Evolutionary conservation across 768 basidiomycete genomes (phyloP).

Genomic region (Mycena latifolia): DNA sequence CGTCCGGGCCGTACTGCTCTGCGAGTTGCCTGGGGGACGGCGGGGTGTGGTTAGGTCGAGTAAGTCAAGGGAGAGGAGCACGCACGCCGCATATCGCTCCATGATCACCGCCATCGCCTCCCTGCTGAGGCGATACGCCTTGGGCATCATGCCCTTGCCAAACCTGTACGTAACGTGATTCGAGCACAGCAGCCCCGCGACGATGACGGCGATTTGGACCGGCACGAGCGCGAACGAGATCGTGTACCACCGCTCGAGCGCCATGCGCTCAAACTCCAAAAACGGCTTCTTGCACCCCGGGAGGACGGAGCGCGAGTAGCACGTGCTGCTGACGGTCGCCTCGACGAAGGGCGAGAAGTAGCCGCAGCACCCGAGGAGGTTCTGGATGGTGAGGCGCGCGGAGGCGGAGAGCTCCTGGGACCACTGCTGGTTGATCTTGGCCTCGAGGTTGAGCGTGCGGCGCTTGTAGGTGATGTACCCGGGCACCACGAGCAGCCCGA

Average conservation of each 20-base stretch:
- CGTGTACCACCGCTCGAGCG: slow-evolving; percentile 75
- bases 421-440: slow-evolving; percentile 83
- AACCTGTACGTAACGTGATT: slow-evolving; percentile 91
- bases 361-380: slow-evolving; percentile 81
- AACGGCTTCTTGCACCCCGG: slow-evolving; percentile 82
- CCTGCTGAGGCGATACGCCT: slow-evolving; percentile 81
- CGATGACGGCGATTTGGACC: slow-evolving; percentile 73
- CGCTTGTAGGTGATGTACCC: slow-evolving; percentile 86
- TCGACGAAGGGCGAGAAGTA: slow-evolving; percentile 87
- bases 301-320: slow-evolving; percentile 76
- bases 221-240: slow-evolving; percentile 77
- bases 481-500: slow-evolving; percentile 78
- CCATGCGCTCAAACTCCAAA: slow-evolving; percentile 64
- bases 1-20: slow-evolving; percentile 73
- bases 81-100: slow-evolving; percentile 83
- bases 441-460: slow-evolving; percentile 71
- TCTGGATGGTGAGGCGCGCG: slow-evolving; percentile 77
- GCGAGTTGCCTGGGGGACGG: slow-evolving; percentile 73
- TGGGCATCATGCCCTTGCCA: slow-evolving; percentile 91
- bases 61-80: slow-evolving; percentile 3
- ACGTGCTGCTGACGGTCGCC: slow-evolving; percentile 72
- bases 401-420: slow-evolving; percentile 65
- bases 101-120: slow-evolving; percentile 84
- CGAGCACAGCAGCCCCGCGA: slow-evolving; percentile 76
- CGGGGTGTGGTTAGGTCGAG: slow-evolving; percentile 28